These are phyloP conservation scores for Paracorniculantispora psalliotae DNA, from an alignment of 2,329 filamentous ascomycete genomes.

Conservation along the genomic window DNA sequence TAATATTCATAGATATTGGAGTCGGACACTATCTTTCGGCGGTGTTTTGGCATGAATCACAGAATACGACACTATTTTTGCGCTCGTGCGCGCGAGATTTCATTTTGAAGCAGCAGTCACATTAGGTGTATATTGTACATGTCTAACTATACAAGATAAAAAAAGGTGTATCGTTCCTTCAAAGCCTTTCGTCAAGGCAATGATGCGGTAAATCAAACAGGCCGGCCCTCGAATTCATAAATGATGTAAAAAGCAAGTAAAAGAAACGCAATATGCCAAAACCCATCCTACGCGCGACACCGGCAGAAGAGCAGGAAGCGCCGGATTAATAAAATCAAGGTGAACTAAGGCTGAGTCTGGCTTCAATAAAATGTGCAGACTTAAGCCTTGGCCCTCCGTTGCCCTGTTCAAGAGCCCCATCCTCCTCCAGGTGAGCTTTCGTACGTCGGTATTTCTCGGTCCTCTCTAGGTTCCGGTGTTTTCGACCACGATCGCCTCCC, in stretches of 20 bases:
- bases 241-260: neutral
- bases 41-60: neutral
- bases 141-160: slow-evolving; percentile 13
- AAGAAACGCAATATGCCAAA: neutral
- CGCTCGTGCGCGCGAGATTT: neutral
- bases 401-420: slow-evolving; percentile 14
- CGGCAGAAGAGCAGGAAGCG: neutral
- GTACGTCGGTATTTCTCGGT: neutral
- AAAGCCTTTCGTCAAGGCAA: neutral
- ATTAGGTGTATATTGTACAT: slow-evolving; percentile 6
- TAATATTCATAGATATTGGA: neutral
- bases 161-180: neutral
- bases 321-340: neutral
- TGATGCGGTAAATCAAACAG: neutral
- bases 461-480: slow-evolving; percentile 2
- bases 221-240: neutral
- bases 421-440: slow-evolving; percentile 19
- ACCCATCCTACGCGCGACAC: slow-evolving; percentile 4
- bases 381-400: neutral
- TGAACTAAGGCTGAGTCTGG: neutral
- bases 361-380: neutral
- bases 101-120: neutral
- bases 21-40: neutral
- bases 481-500: slow-evolving; percentile 5
- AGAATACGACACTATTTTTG: neutral